Conservation (phyloP, 768 basidiomycete genomes). For the Tulasnella sp. region DNA sequence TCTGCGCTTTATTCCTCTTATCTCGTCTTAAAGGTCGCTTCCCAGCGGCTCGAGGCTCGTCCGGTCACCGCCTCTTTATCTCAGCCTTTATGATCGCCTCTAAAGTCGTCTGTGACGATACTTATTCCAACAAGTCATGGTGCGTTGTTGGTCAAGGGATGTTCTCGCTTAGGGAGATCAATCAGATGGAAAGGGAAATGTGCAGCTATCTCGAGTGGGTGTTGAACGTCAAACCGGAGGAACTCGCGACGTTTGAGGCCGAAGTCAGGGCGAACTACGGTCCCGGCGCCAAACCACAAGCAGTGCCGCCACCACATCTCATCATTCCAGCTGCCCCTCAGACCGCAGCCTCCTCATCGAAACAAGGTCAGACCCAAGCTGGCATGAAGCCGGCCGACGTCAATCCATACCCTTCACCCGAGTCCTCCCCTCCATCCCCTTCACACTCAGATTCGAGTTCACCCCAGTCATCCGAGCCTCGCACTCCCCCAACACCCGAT, state of each 20-base stretch:
- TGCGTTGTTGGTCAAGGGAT: conserved; percentile 78
- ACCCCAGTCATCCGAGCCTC: conserved; percentile 14
- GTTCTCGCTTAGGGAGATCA: conserved; percentile 77
- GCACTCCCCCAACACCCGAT: conserved; percentile 16
- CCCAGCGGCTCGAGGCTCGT: conserved; percentile 79
- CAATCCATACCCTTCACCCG: conserved; percentile 15
- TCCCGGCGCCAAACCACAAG: conserved; percentile 15
- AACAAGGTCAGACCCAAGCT: background rate
- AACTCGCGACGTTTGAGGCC: conserved; percentile 27
- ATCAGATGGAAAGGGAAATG: conserved; percentile 96
- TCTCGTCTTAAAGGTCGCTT: conserved; percentile 83
- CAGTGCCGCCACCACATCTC: background rate
- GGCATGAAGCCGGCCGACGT: background rate
- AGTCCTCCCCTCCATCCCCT: conserved; percentile 13
- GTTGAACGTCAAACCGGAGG: conserved; percentile 27
- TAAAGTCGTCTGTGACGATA: conserved; percentile 89
- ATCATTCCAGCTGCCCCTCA: background rate
- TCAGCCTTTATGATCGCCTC: conserved; percentile 88
- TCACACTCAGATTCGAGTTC: conserved; percentile 17
- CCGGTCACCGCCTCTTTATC: conserved; percentile 80
- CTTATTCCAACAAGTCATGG: conserved; percentile 90
- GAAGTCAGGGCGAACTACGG: conserved; percentile 27
- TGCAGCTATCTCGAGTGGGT: conserved; percentile 84
- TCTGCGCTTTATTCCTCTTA: conserved; percentile 58
- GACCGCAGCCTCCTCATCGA: background rate